phyloP scores from a whole-genome alignment of 2,329 filamentous ascomycete genomes.

The Monosporascus sp. region DNA sequence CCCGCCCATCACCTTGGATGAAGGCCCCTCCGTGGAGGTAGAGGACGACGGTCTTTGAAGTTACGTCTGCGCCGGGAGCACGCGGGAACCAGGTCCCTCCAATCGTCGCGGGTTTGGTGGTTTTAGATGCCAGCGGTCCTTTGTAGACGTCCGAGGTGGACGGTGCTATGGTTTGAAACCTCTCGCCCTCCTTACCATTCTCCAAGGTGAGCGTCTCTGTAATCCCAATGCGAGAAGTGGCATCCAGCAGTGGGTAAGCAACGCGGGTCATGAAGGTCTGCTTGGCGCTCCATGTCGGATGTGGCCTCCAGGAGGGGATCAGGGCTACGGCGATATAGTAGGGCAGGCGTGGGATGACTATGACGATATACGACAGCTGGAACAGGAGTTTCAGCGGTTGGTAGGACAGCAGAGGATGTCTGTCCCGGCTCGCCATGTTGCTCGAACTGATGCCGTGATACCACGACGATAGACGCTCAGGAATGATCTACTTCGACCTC shows the following conservation, averaged over 20 bases:
- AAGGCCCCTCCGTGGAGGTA: constrained; percentile 47
- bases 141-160: constrained; percentile 1
- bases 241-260: neutral
- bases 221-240: constrained; percentile 1
- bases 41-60: constrained; percentile 29
- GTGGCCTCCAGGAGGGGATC: constrained; percentile 9
- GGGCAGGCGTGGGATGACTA: constrained; percentile 6
- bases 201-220: constrained; percentile 4
- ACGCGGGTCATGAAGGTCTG: constrained; percentile 6
- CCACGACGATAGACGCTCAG: neutral
- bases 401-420: constrained; percentile 7
- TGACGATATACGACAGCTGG: neutral
- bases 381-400: constrained; percentile 9
- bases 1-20: constrained; percentile 31
- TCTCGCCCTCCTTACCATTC: constrained; percentile 4
- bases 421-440: neutral
- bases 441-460: neutral
- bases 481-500: too few relatives aligned
- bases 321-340: constrained; percentile 6
- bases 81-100: constrained; percentile 21
- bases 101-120: constrained; percentile 5
- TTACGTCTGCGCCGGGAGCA: neutral
- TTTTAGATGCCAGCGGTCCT: constrained; percentile 6
- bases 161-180: constrained; percentile 1
- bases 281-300: constrained; percentile 7